phyloP scores from a whole-genome alignment of 768 basidiomycete species.

The Agrocybe praecox region DNA sequence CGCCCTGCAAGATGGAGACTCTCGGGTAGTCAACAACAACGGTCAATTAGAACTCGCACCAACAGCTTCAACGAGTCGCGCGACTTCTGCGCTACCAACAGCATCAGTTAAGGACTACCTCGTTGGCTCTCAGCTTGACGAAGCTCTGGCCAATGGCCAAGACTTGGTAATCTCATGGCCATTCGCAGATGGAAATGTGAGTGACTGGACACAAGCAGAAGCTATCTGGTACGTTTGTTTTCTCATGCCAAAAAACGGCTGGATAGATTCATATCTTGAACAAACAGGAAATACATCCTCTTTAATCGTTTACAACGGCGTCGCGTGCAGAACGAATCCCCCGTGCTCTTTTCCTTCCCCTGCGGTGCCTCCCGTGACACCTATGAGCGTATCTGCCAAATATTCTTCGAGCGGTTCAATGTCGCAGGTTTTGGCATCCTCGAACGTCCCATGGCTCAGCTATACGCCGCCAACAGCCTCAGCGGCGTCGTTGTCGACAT shows the following conservation, averaged over 20 bases:
- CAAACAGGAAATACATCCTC: conserved; percentile 78
- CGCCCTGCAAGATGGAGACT: conserved; percentile 29
- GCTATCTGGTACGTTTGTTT: conserved; percentile 75
- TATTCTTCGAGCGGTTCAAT: conserved; percentile 94
- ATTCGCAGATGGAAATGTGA: conserved; percentile 71
- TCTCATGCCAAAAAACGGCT: no score
- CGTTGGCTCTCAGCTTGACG: conserved; percentile 79
- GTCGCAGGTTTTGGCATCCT: conserved; percentile 80
- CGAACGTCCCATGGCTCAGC: conserved; percentile 82
- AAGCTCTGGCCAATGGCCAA: conserved; percentile 73
- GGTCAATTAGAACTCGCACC: conserved; percentile 21
- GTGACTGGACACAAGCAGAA: conserved; percentile 84
- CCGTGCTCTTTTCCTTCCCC: conserved; percentile 73
- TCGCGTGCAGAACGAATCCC: conserved; percentile 86
- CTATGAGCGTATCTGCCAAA: conserved; percentile 75
- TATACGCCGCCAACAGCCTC: conserved; percentile 75
- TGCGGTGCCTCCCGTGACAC: conserved; percentile 65
- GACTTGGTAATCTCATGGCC: conserved; percentile 83
- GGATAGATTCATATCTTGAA: no score
- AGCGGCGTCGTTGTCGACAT: conserved; percentile 84
- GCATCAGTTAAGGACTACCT: conserved; percentile 77
- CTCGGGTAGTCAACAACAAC: conserved; percentile 18
- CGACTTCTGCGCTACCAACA: conserved; percentile 40
- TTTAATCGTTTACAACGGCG: conserved; percentile 75
- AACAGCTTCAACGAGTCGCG: conserved; percentile 48